A percentile compares a stretch with the other conserved stretches of the same genome.
Conservation (phyloP, 2,329 filamentous ascomycete genomes). For the Drechslera avenae region DNA sequence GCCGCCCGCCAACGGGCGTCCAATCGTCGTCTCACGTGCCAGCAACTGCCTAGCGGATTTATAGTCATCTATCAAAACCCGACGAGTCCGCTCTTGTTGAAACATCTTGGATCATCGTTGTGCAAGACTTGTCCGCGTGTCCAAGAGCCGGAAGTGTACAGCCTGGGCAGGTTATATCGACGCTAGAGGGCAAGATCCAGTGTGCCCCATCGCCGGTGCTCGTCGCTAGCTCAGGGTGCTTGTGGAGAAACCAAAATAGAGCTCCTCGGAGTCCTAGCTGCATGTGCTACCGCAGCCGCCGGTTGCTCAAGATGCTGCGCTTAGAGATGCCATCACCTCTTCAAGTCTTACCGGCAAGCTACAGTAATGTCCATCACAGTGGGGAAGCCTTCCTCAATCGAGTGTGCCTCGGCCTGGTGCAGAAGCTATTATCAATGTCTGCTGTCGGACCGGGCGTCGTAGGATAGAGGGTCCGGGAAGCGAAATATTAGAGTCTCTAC, state of each 20-base stretch:
- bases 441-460: conserved; percentile 13
- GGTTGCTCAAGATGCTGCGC: conserved; percentile 9
- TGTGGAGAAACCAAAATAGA: conserved; percentile 10
- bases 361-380: conserved; percentile 1
- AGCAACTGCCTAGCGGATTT: conserved; percentile 7
- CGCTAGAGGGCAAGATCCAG: conserved; percentile 8
- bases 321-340: neutral
- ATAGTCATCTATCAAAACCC: conserved; percentile 1
- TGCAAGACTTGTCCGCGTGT: conserved; percentile 10
- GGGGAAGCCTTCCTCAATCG: conserved; percentile 19
- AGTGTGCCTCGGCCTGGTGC: conserved; percentile 19
- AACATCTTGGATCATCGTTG: neutral
- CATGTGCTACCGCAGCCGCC: conserved; percentile 9
- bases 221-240: conserved; percentile 8
- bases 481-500: conserved; percentile 14
- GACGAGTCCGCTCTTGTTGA: conserved; percentile 15
- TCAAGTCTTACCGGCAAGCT: conserved; percentile 1
- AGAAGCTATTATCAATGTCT: conserved; percentile 9
- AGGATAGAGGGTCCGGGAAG: conserved; percentile 13
- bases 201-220: conserved; percentile 12
- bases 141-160: conserved; percentile 13
- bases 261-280: conserved; percentile 4
- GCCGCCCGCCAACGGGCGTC: conserved; percentile 1
- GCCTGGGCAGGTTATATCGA: conserved; percentile 9
- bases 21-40: conserved; percentile 21